Conservation (phyloP, 176 grass and related monocot genomes). For the Sorghum bicolor region DNA sequence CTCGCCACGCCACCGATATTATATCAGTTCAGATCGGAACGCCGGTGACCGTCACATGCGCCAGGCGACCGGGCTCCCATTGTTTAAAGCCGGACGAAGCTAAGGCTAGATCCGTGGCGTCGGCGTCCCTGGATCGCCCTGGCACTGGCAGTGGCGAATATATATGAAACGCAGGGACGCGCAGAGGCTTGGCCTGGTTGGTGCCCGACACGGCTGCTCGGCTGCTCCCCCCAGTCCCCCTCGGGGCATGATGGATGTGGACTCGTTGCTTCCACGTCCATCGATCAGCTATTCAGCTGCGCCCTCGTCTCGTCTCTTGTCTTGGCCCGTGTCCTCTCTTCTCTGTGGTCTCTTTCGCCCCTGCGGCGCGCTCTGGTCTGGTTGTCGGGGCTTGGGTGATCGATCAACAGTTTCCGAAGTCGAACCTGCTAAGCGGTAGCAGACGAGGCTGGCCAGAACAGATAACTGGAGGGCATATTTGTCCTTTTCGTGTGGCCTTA, state of each 20-base stretch:
- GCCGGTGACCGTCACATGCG: slow-evolving; percentile 20
- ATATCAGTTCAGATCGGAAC: neutral
- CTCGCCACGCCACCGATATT: neutral
- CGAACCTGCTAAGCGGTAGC: too few species aligned
- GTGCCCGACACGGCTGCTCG: slow-evolving; percentile 37
- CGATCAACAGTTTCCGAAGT: too few species aligned
- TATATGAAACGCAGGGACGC: neutral
- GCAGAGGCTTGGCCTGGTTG: slow-evolving; percentile 30
- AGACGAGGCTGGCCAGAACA: too few species aligned
- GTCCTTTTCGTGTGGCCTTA: too few species aligned
- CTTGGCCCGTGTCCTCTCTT: neutral
- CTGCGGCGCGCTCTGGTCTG: too few species aligned
- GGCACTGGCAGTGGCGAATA: neutral
- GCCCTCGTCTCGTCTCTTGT: neutral
- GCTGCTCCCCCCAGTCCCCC: slow-evolving; percentile 19
- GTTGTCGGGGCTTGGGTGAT: too few species aligned
- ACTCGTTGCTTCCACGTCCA: neutral
- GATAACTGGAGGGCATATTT: too few species aligned
- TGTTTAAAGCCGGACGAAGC: slow-evolving; percentile 17
- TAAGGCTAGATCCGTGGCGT: slow-evolving; percentile 1
- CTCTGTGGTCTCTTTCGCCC: too few species aligned
- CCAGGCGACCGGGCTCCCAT: neutral
- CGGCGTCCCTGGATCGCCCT: neutral
- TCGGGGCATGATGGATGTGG: neutral
- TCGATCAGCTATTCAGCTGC: too few species aligned